Percentiles rank a stretch among this genome's conserved stretches.
Evolutionary conservation across 768 basidiomycete species (phyloP).

Genomic region (Rhizopogon roseolus): DNA sequence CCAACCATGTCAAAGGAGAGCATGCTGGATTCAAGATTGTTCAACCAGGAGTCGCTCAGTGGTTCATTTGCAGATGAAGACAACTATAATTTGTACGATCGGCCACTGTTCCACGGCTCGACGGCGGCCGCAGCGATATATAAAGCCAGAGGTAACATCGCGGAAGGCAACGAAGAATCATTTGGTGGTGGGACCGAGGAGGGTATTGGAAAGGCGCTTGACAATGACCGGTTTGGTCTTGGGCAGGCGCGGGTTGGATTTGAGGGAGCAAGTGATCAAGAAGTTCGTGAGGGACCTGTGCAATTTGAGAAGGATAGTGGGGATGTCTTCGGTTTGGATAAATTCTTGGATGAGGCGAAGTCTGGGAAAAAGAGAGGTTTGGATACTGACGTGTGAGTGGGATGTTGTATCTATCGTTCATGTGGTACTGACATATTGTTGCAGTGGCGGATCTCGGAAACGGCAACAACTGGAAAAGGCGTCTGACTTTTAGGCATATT

Average conservation of each 20-base stretch:
- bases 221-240: constrained; percentile 90
- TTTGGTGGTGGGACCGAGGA: constrained; percentile 96
- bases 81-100: constrained; percentile 91
- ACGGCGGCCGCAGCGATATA: constrained; percentile 99
- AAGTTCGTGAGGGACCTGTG: constrained; percentile 87
- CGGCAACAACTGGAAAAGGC: constrained; percentile 67
- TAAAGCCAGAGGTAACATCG: constrained; percentile 86
- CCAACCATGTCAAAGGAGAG: constrained; percentile 95
- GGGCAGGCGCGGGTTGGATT: constrained; percentile 85
- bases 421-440: constrained; percentile 1
- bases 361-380: constrained; percentile 88
- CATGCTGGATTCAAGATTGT: constrained; percentile 94
- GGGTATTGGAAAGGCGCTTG: constrained; percentile 84
- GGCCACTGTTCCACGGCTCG: constrained; percentile 93
- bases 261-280: constrained; percentile 84
- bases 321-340: constrained; percentile 96
- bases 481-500: constrained; percentile 32
- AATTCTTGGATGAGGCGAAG: constrained; percentile 97
- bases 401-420: background rate
- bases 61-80: constrained; percentile 87
- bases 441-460: constrained; percentile 58
- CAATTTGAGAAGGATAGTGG: constrained; percentile 97
- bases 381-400: constrained; percentile 66
- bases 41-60: constrained; percentile 91
- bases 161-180: constrained; percentile 83